Evolutionary conservation across 257 asterid species (phyloP).

Genomic region (Solanum gracilifrons): DNA sequence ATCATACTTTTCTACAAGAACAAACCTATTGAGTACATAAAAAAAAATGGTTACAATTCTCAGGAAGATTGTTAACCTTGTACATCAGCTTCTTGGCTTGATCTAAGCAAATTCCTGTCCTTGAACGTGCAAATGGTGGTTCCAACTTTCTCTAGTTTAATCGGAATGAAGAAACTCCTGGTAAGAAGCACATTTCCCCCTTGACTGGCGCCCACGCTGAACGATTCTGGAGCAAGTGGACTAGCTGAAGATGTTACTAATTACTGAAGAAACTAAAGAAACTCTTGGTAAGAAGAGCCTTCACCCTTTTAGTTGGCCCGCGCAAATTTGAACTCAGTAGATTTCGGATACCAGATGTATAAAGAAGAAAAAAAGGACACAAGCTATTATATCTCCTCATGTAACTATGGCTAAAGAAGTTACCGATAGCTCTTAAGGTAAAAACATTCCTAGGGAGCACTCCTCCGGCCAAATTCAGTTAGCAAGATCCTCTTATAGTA

Average conservation of each 20-base stretch:
- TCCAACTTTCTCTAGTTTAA: not conserved
- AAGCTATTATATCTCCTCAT: not conserved
- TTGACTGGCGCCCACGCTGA: not conserved
- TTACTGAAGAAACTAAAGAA: not conserved
- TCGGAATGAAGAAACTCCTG: not conserved
- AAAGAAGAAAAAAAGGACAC: not conserved
- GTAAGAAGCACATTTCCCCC: not conserved
- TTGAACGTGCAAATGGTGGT: not conserved
- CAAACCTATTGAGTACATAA: not conserved
- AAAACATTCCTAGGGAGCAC: not conserved
- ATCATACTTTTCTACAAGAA: not conserved
- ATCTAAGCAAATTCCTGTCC: not conserved
- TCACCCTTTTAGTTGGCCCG: no score
- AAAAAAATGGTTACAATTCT: not conserved
- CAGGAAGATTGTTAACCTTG: not conserved
- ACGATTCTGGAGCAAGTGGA: not conserved
- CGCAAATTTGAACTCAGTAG: not conserved
- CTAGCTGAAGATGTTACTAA: not conserved
- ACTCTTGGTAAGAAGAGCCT: not conserved
- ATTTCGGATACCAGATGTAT: not conserved
- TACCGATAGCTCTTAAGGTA: not conserved
- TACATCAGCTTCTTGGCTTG: not conserved
- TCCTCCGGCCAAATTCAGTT: constrained; percentile 22
- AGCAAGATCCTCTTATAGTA: constrained; percentile 47
- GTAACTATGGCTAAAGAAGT: not conserved